Evolutionary conservation across 169 alveolate genomes (phyloP).

Genomic region (Miamiensis avidus): DNA sequence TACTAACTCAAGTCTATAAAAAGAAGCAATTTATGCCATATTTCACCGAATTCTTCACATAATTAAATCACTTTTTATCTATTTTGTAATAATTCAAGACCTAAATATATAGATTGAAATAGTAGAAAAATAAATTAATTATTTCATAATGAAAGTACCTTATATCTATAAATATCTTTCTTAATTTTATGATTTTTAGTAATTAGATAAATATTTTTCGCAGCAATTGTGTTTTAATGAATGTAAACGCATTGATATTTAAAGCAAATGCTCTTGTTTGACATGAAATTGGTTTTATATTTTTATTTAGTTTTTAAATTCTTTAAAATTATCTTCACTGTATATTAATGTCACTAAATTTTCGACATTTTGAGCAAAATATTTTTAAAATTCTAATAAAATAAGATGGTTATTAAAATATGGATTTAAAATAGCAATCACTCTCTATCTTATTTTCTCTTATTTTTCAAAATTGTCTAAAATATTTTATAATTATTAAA

Average conservation of each 20-base stretch:
- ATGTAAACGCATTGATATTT: background rate
- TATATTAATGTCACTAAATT: too few relatives aligned
- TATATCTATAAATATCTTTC: too few relatives aligned
- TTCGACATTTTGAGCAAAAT: background rate
- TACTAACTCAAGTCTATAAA: background rate
- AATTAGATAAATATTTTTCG: background rate
- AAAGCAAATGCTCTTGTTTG: background rate
- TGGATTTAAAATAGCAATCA: background rate
- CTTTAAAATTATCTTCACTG: background rate
- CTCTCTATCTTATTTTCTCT: background rate
- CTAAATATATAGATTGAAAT: too few relatives aligned
- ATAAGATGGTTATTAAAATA: too few relatives aligned
- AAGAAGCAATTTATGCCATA: background rate
- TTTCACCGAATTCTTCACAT: background rate
- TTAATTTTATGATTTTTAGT: background rate
- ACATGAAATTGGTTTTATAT: too few relatives aligned
- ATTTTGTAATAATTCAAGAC: background rate
- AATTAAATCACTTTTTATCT: too few relatives aligned
- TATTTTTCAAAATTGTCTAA: background rate
- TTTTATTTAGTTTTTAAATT: background rate
- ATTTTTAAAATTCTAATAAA: background rate
- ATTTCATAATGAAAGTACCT: too few relatives aligned
- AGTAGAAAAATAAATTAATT: too few relatives aligned
- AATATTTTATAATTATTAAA: too few relatives aligned
- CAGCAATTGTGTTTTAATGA: background rate